phyloP scores from a whole-genome alignment of 345 rosid genomes.

The Atalantia buxifolia region DNA sequence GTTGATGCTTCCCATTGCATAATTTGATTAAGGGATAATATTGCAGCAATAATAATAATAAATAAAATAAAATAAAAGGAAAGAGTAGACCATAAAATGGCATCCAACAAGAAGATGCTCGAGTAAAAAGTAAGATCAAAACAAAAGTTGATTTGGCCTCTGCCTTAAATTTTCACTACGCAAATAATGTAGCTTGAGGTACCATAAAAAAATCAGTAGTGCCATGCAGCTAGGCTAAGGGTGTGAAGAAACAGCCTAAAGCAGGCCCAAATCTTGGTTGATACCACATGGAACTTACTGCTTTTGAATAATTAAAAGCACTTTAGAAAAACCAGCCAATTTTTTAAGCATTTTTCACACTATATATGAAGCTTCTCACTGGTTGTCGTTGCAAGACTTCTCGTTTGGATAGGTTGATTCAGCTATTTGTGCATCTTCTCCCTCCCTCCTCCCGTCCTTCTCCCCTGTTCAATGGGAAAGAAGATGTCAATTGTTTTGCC shows the following conservation, averaged over 20 bases:
- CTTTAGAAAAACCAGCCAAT: neutral
- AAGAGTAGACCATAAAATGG: neutral
- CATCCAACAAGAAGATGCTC: neutral
- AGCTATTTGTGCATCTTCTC: neutral
- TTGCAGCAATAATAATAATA: neutral
- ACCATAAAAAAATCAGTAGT: neutral
- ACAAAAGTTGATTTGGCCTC: neutral
- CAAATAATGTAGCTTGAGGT: neutral
- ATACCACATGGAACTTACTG: neutral
- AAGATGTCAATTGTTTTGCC: constrained; percentile 39
- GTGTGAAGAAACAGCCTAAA: neutral
- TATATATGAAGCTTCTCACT: neutral
- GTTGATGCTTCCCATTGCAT: neutral
- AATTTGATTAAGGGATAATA: neutral
- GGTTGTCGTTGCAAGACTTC: constrained; percentile 10
- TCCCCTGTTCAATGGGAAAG: constrained; percentile 18
- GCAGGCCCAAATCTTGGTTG: neutral
- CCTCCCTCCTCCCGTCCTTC: neutral
- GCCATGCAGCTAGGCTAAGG: neutral
- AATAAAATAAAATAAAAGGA: neutral
- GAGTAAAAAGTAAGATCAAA: neutral
- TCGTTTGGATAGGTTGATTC: constrained; percentile 10
- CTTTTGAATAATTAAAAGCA: neutral
- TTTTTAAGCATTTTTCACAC: neutral
- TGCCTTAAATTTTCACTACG: neutral